These are phyloP conservation scores for Leishmania tropica DNA, from an alignment of 208 protist genomes.

Conservation along the genomic window DNA sequence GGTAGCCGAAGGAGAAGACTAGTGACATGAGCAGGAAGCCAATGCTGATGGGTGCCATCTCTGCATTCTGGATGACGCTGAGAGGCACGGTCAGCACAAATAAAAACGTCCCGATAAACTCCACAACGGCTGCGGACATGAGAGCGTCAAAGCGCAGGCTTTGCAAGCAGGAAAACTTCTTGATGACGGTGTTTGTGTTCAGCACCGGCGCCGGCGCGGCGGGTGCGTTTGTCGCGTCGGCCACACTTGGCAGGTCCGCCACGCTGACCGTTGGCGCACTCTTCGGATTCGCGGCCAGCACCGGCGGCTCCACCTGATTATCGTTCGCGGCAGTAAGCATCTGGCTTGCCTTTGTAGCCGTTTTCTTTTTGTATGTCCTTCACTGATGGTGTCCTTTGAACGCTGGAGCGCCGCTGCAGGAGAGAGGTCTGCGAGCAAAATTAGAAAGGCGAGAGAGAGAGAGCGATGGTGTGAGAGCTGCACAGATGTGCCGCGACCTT, in stretches of 20 bases:
- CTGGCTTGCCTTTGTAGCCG: not conserved
- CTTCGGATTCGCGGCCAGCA: not conserved
- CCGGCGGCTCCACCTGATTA: constrained; percentile 5
- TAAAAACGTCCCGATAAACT: constrained; percentile 85
- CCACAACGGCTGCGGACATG: constrained; percentile 73
- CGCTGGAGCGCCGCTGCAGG: not conserved
- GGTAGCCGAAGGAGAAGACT: constrained; percentile 82
- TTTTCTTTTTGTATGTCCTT: not conserved
- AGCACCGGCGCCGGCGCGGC: constrained; percentile 6
- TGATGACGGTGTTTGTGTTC: constrained; percentile 37
- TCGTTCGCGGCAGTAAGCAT: constrained; percentile 9
- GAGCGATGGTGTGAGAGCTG: not conserved
- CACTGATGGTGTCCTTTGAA: not conserved
- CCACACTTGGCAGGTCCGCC: not conserved
- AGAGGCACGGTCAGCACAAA: constrained; percentile 80
- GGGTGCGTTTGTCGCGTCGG: not conserved
- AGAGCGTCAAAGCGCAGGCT: constrained; percentile 57
- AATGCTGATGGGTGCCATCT: constrained; percentile 75
- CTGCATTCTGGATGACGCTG: constrained; percentile 48
- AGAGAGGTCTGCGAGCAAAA: not conserved
- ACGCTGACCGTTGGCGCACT: constrained; percentile 9
- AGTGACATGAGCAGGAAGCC: constrained; percentile 81
- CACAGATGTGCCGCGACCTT: not conserved
- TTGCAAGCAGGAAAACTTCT: constrained; percentile 57
- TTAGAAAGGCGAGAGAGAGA: not conserved